phyloP scores from a whole-genome alignment of 176 grass and related monocot species.

The Ensete ventricosum region DNA sequence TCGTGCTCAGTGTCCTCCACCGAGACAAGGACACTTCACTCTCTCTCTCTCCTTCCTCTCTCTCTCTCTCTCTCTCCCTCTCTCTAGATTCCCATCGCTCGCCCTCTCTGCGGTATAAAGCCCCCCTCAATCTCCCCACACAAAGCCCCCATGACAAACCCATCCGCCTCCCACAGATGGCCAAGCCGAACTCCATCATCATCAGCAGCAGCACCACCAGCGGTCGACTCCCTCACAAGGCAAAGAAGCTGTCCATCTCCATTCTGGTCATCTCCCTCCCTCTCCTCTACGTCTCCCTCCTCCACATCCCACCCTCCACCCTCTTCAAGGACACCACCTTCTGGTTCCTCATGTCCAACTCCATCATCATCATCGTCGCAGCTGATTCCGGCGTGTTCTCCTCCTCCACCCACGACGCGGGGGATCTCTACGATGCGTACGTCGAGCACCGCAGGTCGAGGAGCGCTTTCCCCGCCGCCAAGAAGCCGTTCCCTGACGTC shows the following conservation, averaged over 20 bases:
- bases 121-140: background rate
- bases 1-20: background rate
- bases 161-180: background rate
- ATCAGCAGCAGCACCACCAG: constrained; percentile 3
- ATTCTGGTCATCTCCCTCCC: constrained; percentile 72
- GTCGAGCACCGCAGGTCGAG: background rate
- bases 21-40: background rate
- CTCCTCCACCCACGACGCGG: background rate
- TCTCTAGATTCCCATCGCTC: background rate
- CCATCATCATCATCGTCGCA: constrained; percentile 84
- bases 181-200: background rate
- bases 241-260: constrained; percentile 61
- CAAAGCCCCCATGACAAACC: too few relatives aligned
- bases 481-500: too few relatives aligned
- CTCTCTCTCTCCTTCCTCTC: background rate
- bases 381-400: constrained; percentile 68
- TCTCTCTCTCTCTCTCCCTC: background rate
- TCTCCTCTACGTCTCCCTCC: constrained; percentile 81
- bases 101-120: background rate
- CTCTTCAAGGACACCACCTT: constrained; percentile 91
- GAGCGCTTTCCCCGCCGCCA: too few relatives aligned
- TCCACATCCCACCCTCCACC: constrained; percentile 54
- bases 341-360: constrained; percentile 99
- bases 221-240: background rate
- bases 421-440: background rate